Percentiles rank a stretch among this genome's conserved stretches.
Evolutionary conservation across 352 stramenopile genomes (phyloP).

Genomic region (Globisporangium rhizosaccharum): DNA sequence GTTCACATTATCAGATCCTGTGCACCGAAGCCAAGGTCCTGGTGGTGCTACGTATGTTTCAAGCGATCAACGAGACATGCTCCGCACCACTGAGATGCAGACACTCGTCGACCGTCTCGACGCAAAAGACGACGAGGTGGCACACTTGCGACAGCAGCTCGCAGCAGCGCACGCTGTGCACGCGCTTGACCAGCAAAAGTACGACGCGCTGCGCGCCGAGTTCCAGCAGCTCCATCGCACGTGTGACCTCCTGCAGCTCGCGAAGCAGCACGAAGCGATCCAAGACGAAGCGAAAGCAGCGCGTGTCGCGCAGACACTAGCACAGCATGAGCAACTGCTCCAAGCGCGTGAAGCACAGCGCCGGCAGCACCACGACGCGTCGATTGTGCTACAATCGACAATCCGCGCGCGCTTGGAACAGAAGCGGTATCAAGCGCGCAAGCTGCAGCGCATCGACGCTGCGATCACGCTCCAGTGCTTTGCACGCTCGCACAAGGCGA

Average conservation of each 20-base stretch:
- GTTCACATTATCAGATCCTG: too few species aligned
- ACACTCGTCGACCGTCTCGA: conserved; percentile 5
- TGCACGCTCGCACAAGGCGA: conserved; percentile 15
- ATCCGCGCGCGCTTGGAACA: conserved; percentile 49
- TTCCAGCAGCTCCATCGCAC: conserved; percentile 34
- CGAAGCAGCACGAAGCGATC: conserved; percentile 41
- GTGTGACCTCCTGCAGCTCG: conserved; percentile 9
- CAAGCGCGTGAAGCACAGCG: conserved; percentile 30
- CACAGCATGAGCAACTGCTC: conserved; percentile 31
- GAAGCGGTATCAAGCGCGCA: conserved; percentile 52
- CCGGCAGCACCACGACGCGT: conserved; percentile 34
- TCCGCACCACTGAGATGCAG: neutral
- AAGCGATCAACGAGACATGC: neutral
- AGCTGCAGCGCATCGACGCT: conserved; percentile 34
- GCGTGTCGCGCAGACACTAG: conserved; percentile 36
- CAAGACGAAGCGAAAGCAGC: conserved; percentile 31
- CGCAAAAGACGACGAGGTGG: conserved; percentile 7
- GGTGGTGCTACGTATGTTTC: neutral
- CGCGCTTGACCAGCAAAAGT: conserved; percentile 24
- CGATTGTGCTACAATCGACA: conserved; percentile 56
- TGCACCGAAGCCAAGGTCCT: too few species aligned
- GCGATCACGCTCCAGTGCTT: conserved; percentile 40
- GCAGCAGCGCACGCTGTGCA: conserved; percentile 19
- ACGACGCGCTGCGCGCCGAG: conserved; percentile 20
- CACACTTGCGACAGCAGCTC: conserved; percentile 15